Evolutionary conservation across 2,329 filamentous ascomycete genomes (phyloP).

Genomic region (Fragosphaeria purpurea): DNA sequence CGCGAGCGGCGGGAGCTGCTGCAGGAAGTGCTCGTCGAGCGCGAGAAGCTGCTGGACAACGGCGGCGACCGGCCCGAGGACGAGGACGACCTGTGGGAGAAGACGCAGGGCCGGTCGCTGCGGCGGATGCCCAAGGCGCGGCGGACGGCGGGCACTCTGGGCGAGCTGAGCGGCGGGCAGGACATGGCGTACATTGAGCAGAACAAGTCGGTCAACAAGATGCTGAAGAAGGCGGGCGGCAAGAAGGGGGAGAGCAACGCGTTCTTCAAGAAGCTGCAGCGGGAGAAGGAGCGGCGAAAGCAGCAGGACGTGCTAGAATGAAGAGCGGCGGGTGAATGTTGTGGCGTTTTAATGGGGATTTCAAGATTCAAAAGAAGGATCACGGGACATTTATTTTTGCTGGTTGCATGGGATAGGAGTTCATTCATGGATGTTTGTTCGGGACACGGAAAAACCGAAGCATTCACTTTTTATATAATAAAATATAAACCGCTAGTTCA

Average conservation of each 20-base stretch:
- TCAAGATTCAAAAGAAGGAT: too few species aligned
- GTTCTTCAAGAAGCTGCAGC: conserved; percentile 57
- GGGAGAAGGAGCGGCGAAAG: conserved; percentile 44
- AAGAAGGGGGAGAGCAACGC: conserved; percentile 40
- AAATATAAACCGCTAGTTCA: too few species aligned
- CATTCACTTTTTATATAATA: too few species aligned
- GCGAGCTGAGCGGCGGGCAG: conserved; percentile 80
- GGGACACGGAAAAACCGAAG: too few species aligned
- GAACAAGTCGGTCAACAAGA: conserved; percentile 62
- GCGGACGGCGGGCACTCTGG: conserved; percentile 74
- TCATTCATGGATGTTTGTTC: too few species aligned
- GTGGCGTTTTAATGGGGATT: too few species aligned
- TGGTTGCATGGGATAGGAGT: too few species aligned
- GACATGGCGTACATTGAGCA: conserved; percentile 95
- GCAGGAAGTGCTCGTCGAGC: conserved; percentile 80
- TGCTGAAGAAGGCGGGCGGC: conserved; percentile 51
- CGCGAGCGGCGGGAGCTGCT: conserved; percentile 77
- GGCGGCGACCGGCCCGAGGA: conserved; percentile 14
- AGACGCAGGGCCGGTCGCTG: conserved; percentile 11
- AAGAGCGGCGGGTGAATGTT: too few species aligned
- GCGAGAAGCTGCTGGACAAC: conserved; percentile 28
- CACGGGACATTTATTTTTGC: too few species aligned
- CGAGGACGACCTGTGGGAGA: conserved; percentile 28
- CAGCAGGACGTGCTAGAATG: conserved; percentile 3
- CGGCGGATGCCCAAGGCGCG: conserved; percentile 38